These are phyloP conservation scores for Thalassiosira exigua DNA, from an alignment of 352 stramenopile genomes.

Conservation along the genomic window DNA sequence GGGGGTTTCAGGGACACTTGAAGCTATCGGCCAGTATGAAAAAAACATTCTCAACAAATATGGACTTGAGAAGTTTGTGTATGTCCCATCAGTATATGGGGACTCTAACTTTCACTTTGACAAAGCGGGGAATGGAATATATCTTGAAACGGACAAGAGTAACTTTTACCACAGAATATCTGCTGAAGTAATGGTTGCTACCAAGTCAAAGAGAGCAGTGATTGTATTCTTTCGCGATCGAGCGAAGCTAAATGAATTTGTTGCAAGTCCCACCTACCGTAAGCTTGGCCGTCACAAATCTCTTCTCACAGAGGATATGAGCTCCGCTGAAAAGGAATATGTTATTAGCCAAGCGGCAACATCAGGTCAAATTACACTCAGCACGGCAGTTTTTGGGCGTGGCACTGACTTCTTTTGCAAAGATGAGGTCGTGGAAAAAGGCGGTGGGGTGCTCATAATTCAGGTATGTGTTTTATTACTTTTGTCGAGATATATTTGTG, in stretches of 20 bases:
- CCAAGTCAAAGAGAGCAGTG: constrained; percentile 61
- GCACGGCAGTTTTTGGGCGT: constrained; percentile 71
- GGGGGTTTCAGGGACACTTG: constrained; percentile 78
- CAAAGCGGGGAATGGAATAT: constrained; percentile 64
- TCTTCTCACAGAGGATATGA: constrained; percentile 65
- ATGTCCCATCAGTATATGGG: constrained; percentile 74
- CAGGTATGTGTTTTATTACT: too few relatives aligned
- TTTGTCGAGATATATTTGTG: too few relatives aligned
- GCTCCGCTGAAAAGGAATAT: constrained; percentile 61
- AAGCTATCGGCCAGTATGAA: constrained; percentile 61
- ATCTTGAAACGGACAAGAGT: constrained; percentile 53
- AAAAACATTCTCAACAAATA: constrained; percentile 67
- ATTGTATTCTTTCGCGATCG: constrained; percentile 78
- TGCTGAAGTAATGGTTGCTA: constrained; percentile 54
- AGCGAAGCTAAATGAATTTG: constrained; percentile 58
- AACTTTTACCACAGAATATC: constrained; percentile 70
- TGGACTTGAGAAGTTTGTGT: constrained; percentile 66
- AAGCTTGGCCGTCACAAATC: constrained; percentile 63
- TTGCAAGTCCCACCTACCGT: constrained; percentile 59
- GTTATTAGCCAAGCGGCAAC: constrained; percentile 76
- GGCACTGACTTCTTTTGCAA: constrained; percentile 83
- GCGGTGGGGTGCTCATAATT: constrained; percentile 73
- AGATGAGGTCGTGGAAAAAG: constrained; percentile 63
- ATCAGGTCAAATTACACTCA: constrained; percentile 68
- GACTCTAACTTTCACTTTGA: constrained; percentile 74